phyloP scores from a whole-genome alignment of 768 basidiomycete species.

The Lactarius indigo region DNA sequence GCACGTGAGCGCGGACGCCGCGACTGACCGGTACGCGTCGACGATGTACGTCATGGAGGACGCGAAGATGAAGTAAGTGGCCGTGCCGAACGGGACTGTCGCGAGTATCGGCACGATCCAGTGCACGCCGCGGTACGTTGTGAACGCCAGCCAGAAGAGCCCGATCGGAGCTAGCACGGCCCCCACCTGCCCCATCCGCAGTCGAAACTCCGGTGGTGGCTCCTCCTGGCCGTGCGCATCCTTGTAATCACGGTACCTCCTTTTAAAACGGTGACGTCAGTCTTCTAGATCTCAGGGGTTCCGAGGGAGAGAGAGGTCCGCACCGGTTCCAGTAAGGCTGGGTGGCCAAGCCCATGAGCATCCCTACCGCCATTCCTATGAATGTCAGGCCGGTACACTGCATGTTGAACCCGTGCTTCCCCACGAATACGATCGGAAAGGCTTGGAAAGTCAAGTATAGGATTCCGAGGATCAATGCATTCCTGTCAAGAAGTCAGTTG shows the following conservation, averaged over 20 bases:
- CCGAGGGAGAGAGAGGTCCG: not conserved
- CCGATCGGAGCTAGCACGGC: conserved; percentile 59
- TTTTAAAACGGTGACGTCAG: conserved; percentile 27
- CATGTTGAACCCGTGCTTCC: conserved; percentile 48
- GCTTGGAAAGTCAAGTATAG: conserved; percentile 56
- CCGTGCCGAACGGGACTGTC: conserved; percentile 49
- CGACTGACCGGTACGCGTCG: conserved; percentile 47
- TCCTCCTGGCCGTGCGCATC: conserved; percentile 40
- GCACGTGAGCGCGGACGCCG: conserved; percentile 62
- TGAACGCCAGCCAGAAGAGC: conserved; percentile 55
- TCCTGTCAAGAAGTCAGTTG: conserved; percentile 30
- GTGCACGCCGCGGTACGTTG: conserved; percentile 44
- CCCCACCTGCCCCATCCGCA: conserved; percentile 65
- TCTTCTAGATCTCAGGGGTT: not conserved
- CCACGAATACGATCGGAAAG: conserved; percentile 48
- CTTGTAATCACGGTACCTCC: conserved; percentile 38
- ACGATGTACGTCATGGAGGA: conserved; percentile 62
- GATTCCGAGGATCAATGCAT: conserved; percentile 40
- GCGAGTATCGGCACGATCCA: conserved; percentile 48
- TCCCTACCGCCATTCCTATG: conserved; percentile 49
- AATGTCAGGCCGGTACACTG: conserved; percentile 49
- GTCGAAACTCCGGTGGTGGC: conserved; percentile 62
- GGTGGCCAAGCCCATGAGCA: conserved; percentile 37
- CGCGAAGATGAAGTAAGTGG: conserved; percentile 61
- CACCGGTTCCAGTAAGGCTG: conserved; percentile 47